These are phyloP conservation scores for Euphorbia lathyris DNA, from an alignment of 345 rosid species.

Conservation along the genomic window DNA sequence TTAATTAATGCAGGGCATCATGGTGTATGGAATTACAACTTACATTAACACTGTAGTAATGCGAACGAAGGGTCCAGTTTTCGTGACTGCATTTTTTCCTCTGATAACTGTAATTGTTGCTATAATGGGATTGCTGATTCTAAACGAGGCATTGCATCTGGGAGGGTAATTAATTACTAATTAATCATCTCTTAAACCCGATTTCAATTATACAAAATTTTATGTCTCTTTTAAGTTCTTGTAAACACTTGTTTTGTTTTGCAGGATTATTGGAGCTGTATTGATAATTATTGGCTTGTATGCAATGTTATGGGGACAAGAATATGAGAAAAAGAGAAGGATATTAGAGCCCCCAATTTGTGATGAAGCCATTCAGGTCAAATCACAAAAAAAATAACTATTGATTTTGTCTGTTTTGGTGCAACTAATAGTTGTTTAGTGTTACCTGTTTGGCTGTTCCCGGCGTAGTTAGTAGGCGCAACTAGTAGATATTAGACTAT, in stretches of 20 bases:
- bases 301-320: conserved; percentile 3
- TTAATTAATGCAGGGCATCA: not conserved
- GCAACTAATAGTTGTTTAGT: too few species aligned
- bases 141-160: not conserved
- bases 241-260: not conserved
- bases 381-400: not conserved
- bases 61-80: not conserved
- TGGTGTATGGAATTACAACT: not conserved
- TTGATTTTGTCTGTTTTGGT: too few species aligned
- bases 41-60: not conserved
- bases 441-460: too few species aligned
- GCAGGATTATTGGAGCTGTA: not conserved
- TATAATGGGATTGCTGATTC: not conserved
- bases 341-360: not conserved
- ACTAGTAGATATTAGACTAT: too few species aligned
- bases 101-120: not conserved
- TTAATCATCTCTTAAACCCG: too few species aligned
- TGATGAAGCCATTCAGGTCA: not conserved
- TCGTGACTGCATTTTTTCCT: not conserved
- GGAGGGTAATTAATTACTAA: not conserved
- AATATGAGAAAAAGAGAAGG: conserved; percentile 3
- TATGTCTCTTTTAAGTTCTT: too few species aligned
- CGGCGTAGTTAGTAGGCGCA: too few species aligned
- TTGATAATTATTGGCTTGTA: not conserved
- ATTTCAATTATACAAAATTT: too few species aligned